Conservation (phyloP, 306 rosid species). For the Chamaecrista fasciculata region DNA sequence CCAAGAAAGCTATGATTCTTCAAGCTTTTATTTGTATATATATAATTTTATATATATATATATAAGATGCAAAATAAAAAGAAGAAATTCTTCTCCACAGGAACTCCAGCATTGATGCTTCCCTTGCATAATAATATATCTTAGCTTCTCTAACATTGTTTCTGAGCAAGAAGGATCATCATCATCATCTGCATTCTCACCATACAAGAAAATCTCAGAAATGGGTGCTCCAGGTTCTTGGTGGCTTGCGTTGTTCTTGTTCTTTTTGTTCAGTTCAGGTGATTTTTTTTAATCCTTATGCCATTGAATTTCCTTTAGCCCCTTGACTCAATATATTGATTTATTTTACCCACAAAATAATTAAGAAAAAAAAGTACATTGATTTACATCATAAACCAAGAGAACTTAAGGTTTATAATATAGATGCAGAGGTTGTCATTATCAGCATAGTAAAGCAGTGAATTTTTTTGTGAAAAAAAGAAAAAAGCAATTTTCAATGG, state of each 20-base stretch:
- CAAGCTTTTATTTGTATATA: conserved; percentile 19
- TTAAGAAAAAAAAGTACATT: no score
- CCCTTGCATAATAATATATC: conserved; percentile 57
- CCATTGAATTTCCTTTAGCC: not conserved
- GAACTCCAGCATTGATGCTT: conserved; percentile 39
- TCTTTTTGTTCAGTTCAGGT: conserved; percentile 68
- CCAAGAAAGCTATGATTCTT: conserved; percentile 93
- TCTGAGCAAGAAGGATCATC: conserved; percentile 35
- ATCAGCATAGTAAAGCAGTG: no score
- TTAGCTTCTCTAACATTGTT: conserved; percentile 46
- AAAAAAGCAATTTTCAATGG: no score
- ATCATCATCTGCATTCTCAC: conserved; percentile 24
- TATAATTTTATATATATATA: conserved; percentile 42
- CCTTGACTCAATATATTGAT: no score
- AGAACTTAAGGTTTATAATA: no score
- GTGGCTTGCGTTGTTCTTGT: conserved; percentile 43
- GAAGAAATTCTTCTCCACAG: conserved; percentile 39
- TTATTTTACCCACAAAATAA: no score
- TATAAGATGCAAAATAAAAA: conserved; percentile 35
- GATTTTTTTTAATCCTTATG: conserved; percentile 16
- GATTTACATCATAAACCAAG: no score
- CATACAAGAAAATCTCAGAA: conserved; percentile 32
- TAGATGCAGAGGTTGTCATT: no score
- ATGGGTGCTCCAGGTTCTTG: conserved; percentile 49
- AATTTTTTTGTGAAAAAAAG: no score